These are phyloP conservation scores for Exophiala bonariae DNA, from an alignment of 2,329 filamentous ascomycete species.

Conservation along the genomic window DNA sequence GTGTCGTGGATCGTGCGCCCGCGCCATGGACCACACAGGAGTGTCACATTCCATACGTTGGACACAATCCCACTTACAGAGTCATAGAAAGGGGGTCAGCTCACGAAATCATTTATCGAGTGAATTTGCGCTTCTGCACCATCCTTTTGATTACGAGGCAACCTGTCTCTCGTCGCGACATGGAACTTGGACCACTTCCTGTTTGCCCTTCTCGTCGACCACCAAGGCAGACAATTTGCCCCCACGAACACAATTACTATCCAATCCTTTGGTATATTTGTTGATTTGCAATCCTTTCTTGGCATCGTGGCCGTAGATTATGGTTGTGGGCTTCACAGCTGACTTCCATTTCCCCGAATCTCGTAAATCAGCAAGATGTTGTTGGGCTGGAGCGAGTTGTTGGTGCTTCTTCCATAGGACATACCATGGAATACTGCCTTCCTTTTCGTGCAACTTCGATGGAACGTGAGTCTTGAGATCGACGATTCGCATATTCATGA, in stretches of 20 bases:
- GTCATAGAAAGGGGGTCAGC: too few relatives aligned
- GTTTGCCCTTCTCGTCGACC: conserved; percentile 58
- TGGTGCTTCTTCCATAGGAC: conserved; percentile 58
- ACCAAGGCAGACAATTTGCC: conserved; percentile 75
- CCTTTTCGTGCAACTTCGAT: conserved; percentile 41
- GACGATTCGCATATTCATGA: conserved; percentile 91
- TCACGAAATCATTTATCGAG: too few relatives aligned
- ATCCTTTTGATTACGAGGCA: conserved; percentile 21
- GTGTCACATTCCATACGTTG: too few relatives aligned
- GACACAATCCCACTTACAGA: too few relatives aligned
- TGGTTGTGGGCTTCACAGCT: conserved; percentile 51
- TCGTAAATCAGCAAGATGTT: conserved; percentile 6
- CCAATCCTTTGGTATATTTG: conserved; percentile 78
- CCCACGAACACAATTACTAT: conserved; percentile 78
- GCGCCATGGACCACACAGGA: too few relatives aligned
- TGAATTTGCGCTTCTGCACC: background rate
- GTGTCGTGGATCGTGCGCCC: too few relatives aligned
- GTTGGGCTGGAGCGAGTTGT: conserved; percentile 27
- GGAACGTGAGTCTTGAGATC: conserved; percentile 62
- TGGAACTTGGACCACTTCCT: conserved; percentile 42
- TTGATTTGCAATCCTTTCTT: conserved; percentile 66
- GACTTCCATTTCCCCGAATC: conserved; percentile 4
- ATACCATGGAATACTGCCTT: conserved; percentile 65
- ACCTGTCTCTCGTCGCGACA: conserved; percentile 27
- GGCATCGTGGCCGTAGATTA: conserved; percentile 87